Evolutionary conservation across 2,329 filamentous ascomycete species (phyloP).

Genomic region (Lachnellula suecica): DNA sequence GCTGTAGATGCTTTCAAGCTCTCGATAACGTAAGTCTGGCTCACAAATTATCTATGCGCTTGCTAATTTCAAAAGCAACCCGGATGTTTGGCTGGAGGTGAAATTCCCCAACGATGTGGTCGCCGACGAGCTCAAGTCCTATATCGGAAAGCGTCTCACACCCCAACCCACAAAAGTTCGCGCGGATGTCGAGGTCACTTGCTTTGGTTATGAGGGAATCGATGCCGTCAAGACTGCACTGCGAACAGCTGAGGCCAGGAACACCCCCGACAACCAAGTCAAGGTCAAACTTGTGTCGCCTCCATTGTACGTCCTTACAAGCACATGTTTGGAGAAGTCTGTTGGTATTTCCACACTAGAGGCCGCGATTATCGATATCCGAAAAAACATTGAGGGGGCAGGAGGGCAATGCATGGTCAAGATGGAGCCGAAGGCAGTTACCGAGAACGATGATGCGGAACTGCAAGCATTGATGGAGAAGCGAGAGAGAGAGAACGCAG

Average conservation of each 20-base stretch:
- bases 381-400: slow-evolving; percentile 72
- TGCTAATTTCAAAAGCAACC: slow-evolving; percentile 61
- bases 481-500: slow-evolving; percentile 94
- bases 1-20: slow-evolving; percentile 98
- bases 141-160: slow-evolving; percentile 95
- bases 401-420: slow-evolving; percentile 84
- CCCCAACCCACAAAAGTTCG: slow-evolving; percentile 99
- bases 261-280: slow-evolving; percentile 89
- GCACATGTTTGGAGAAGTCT: slow-evolving; percentile 90
- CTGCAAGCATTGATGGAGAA: slow-evolving; percentile 99
- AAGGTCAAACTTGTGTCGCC: slow-evolving; percentile 99
- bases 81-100: slow-evolving; percentile 93
- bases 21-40: slow-evolving; percentile 79
- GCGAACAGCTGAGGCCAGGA: slow-evolving; percentile 85
- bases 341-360: slow-evolving; percentile 82
- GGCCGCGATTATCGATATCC: slow-evolving; percentile 85
- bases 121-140: slow-evolving; percentile 85
- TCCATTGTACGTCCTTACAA: slow-evolving; percentile 93
- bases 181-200: slow-evolving; percentile 94
- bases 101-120: slow-evolving; percentile 83
- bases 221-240: slow-evolving; percentile 95
- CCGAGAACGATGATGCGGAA: slow-evolving; percentile 96
- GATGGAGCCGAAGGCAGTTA: slow-evolving; percentile 99
- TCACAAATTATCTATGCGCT: not conserved
- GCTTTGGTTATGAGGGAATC: slow-evolving; percentile 95